Conservation (phyloP, 2,329 filamentous ascomycete genomes). For the Fusarium sambucinum region DNA sequence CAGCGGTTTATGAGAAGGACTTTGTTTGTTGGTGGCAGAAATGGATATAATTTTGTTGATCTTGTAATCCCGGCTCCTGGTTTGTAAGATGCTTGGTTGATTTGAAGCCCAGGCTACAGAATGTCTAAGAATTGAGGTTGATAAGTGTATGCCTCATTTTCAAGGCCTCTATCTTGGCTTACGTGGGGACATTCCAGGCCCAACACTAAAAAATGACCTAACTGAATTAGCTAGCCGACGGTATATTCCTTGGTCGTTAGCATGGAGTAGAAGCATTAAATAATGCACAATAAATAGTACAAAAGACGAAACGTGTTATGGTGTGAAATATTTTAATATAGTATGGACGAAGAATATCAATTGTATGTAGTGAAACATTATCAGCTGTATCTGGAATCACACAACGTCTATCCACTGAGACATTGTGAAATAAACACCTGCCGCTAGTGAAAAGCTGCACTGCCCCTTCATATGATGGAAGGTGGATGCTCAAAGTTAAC, state of each 20-base stretch:
- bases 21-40: constrained; percentile 7
- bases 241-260: too few species aligned
- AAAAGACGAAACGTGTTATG: too few species aligned
- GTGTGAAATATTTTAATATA: too few species aligned
- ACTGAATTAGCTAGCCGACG: constrained; percentile 6
- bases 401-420: too few species aligned
- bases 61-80: constrained; percentile 29
- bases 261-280: too few species aligned
- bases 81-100: constrained; percentile 41
- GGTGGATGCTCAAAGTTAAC: background rate
- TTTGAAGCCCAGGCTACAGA: constrained; percentile 24
- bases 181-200: constrained; percentile 18
- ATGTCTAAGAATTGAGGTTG: constrained; percentile 22
- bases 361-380: too few species aligned
- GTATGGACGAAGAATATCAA: too few species aligned
- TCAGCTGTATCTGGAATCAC: background rate
- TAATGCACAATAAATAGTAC: too few species aligned
- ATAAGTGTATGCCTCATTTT: constrained; percentile 10
- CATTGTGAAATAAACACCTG: background rate
- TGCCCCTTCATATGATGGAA: background rate
- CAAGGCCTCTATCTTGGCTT: constrained; percentile 22
- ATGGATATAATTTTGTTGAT: constrained; percentile 33
- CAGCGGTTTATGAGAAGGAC: constrained; percentile 6
- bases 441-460: background rate
- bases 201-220: background rate